These are phyloP conservation scores for Diatrype stigma DNA, from an alignment of 2,329 filamentous ascomycete species.

Conservation along the genomic window DNA sequence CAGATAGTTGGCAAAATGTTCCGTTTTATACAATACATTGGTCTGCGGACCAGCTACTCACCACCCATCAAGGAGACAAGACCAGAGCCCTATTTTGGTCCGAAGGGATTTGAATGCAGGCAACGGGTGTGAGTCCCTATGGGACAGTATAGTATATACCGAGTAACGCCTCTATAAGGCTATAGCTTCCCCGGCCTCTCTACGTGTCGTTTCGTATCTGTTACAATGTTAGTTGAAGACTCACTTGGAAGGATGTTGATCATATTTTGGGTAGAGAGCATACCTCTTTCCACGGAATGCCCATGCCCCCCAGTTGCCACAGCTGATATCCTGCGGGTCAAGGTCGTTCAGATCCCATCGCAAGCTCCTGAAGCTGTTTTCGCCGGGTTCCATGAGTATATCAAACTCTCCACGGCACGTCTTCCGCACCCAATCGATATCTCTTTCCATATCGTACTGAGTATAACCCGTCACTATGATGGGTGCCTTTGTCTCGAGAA, in stretches of 20 bases:
- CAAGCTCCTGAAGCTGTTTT: constrained; percentile 90
- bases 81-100: too few relatives aligned
- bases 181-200: constrained; percentile 31
- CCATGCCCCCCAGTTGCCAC: constrained; percentile 97
- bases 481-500: constrained; percentile 93
- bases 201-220: constrained; percentile 61
- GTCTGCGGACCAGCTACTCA: too few relatives aligned
- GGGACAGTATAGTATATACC: too few relatives aligned
- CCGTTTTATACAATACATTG: too few relatives aligned
- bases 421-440: constrained; percentile 84
- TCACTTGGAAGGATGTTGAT: constrained; percentile 1
- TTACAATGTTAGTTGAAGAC: constrained; percentile 28
- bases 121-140: too few relatives aligned
- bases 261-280: neutral
- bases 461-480: constrained; percentile 96
- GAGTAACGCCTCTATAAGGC: neutral
- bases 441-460: constrained; percentile 87
- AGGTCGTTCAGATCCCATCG: constrained; percentile 96
- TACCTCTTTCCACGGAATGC: constrained; percentile 96
- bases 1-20: too few relatives aligned
- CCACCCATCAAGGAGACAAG: too few relatives aligned
- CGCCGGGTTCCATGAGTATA: constrained; percentile 82
- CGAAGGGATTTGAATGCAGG: too few relatives aligned
- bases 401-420: constrained; percentile 89
- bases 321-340: constrained; percentile 89